Evolutionary conservation across 2,329 filamentous ascomycete species (phyloP), one percentile per base, ranked within the genome.

Genomic region (Exophiala xenobiotica): DNA sequence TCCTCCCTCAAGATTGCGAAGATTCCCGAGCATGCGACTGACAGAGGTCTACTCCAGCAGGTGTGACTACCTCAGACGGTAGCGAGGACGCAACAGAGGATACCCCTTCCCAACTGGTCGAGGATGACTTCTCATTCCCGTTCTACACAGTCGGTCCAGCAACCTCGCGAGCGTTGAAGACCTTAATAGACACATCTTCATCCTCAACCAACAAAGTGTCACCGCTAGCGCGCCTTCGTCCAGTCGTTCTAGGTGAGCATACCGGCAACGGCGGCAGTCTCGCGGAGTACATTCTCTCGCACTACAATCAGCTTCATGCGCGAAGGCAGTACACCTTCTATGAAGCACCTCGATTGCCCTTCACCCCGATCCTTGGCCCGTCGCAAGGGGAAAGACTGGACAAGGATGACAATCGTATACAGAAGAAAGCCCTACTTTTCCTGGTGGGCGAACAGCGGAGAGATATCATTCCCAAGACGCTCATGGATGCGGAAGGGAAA

Each of bases 391-490:
- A 56, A 14, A 49, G 53, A 16, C 22, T 49, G 3, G 51, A 56
- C 9, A 26, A 49, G 1, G 16, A 60, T 22, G 53, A 50, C 46
- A 41, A 49, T 42, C 16, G 31, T 19, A 46, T 41, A 41, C 27
- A 63, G 19, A 63, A 71, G 43, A 78, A 76, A 0, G 79, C 86
- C 0, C 68, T 97, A 4, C 73, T 97, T 1, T 99, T 97, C 67
- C 79, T 95, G 11, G 90, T 95, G 0, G 93, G 93, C 16, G 92
- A 96, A 66, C 88, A 91, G 66, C 81, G 90, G 48, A 77, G 93
- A 38, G 93, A 97, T 67, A 83, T 96, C 59, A 96, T 99, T 57
- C 91, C 93, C 1, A 88, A 81, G 61, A 89, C 82, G 1, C 73
- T 97, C 29, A 87, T 84, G 75, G 78, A 80, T 31, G 65, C 73